These are phyloP conservation scores for Sporothrix phasma DNA, from an alignment of 2,329 filamentous ascomycete species.

Conservation along the genomic window DNA sequence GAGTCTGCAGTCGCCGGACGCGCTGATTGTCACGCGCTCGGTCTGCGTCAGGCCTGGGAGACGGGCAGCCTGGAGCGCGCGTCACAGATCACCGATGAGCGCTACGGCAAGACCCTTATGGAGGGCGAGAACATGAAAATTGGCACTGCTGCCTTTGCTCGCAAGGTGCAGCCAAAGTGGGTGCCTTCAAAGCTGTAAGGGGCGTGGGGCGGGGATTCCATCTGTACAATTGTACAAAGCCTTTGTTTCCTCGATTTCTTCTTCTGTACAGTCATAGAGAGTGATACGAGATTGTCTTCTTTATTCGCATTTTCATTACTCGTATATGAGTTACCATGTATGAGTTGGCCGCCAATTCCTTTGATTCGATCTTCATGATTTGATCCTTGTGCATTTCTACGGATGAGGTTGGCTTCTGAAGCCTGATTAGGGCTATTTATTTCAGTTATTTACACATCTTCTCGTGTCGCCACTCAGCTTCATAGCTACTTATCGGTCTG, in stretches of 20 bases:
- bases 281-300: too few relatives aligned
- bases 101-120: constrained; percentile 21
- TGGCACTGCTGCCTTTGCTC: constrained; percentile 23
- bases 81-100: constrained; percentile 19
- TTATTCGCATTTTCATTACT: too few relatives aligned
- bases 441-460: not conserved
- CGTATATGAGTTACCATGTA: too few relatives aligned
- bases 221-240: constrained; percentile 1
- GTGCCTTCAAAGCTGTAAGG: constrained; percentile 22
- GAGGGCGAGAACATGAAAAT: constrained; percentile 22
- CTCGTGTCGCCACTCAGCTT: not conserved
- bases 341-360: too few relatives aligned
- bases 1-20: constrained; percentile 60
- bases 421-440: too few relatives aligned
- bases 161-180: constrained; percentile 22
- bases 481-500: too few relatives aligned
- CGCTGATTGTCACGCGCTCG: constrained; percentile 61
- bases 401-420: too few relatives aligned
- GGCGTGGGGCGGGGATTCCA: not conserved
- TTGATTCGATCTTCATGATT: too few relatives aligned
- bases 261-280: not conserved
- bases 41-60: constrained; percentile 64
- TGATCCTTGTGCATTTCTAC: too few relatives aligned
- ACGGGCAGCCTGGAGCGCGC: constrained; percentile 25
- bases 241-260: not conserved